phyloP scores from a whole-genome alignment of 352 stramenopile genomes.

The Pythium oligandrum region DNA sequence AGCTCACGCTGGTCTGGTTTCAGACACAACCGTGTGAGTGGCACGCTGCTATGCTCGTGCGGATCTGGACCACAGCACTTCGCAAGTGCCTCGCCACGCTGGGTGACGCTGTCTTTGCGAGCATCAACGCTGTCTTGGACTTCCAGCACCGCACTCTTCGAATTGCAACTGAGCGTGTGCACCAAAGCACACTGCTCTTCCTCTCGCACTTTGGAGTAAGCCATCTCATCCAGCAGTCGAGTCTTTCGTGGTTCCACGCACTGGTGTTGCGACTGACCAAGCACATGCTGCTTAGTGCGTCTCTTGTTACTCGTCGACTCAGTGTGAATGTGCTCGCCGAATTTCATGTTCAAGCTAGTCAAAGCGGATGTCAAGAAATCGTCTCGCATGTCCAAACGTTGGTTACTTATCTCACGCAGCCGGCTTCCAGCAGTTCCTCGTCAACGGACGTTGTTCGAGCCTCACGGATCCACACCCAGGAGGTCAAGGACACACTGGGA shows the following conservation, averaged over 20 bases:
- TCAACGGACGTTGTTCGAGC: neutral
- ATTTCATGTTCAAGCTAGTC: conserved; percentile 28
- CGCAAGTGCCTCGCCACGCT: conserved; percentile 32
- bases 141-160: conserved; percentile 33
- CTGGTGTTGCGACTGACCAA: conserved; percentile 47
- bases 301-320: conserved; percentile 39
- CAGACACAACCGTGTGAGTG: conserved; percentile 51
- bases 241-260: conserved; percentile 24
- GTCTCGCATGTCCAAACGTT: conserved; percentile 30
- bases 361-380: conserved; percentile 18
- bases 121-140: conserved; percentile 49
- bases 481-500: conserved; percentile 27
- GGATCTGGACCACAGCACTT: conserved; percentile 57
- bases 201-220: conserved; percentile 30
- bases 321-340: conserved; percentile 33
- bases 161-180: conserved; percentile 32
- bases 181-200: conserved; percentile 54
- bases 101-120: conserved; percentile 40
- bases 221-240: conserved; percentile 22
- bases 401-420: conserved; percentile 28
- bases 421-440: no score
- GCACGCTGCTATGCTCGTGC: conserved; percentile 52
- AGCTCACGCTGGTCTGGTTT: conserved; percentile 58
- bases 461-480: conserved; percentile 27
- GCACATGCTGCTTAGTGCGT: conserved; percentile 43